Conservation (phyloP, 805 yeast species). For the Candida arabinofermentans region DNA sequence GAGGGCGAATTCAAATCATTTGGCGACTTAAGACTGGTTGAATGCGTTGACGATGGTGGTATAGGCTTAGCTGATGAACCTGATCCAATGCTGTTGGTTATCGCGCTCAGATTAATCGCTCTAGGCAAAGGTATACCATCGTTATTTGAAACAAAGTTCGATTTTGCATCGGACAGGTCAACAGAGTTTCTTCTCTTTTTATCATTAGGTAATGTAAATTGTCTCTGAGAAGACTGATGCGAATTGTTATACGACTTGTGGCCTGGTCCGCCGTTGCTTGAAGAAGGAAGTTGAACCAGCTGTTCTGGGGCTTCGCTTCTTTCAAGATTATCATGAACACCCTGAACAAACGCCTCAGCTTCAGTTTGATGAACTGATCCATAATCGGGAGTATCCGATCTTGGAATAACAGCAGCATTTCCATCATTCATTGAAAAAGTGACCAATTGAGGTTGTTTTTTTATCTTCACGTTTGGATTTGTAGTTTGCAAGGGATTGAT, state of each 20-base stretch:
- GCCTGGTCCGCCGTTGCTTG: background rate
- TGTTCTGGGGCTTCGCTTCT: slow-evolving; percentile 10
- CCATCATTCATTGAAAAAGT: background rate
- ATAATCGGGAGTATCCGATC: slow-evolving; percentile 10
- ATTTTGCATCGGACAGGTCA: slow-evolving; percentile 22
- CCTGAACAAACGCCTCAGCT: slow-evolving; percentile 35
- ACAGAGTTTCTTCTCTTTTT: slow-evolving; percentile 16
- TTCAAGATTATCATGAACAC: slow-evolving; percentile 30
- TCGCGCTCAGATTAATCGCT: background rate
- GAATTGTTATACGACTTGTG: background rate
- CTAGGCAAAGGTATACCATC: slow-evolving; percentile 17
- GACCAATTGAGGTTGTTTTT: slow-evolving; percentile 44
- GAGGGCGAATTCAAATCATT: slow-evolving; percentile 1
- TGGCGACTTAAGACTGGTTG: background rate
- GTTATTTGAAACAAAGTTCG: slow-evolving; percentile 5
- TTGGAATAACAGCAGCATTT: slow-evolving; percentile 8
- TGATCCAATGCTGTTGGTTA: background rate
- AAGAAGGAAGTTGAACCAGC: background rate
- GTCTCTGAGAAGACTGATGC: slow-evolving; percentile 4
- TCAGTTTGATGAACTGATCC: slow-evolving; percentile 42
- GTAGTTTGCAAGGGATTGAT: slow-evolving; percentile 64
- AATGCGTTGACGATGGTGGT: background rate
- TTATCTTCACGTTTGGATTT: slow-evolving; percentile 64
- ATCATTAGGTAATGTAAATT: slow-evolving; percentile 18
- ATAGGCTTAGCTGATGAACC: background rate